Evolutionary conservation across 1,284 basidiomycete species (phyloP).

Genomic region (Cerrena zonata): DNA sequence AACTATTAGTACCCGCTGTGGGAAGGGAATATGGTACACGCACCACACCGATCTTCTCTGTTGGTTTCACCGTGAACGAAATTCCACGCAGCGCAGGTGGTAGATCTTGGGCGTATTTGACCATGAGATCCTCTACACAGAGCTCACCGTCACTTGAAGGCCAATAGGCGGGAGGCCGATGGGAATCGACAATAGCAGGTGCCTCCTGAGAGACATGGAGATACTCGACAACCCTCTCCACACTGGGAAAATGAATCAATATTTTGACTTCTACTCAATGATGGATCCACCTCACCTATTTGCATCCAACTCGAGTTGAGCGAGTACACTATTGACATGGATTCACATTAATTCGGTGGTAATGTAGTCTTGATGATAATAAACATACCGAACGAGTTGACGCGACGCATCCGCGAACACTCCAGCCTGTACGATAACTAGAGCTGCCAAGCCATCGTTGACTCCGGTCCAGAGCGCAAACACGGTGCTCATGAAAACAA

Average conservation of each 20-base stretch:
- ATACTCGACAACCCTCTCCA: constrained; percentile 82
- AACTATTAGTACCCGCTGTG: background rate
- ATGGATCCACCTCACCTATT: constrained; percentile 5
- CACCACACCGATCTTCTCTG: constrained; percentile 75
- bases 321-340: constrained; percentile 41
- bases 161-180: constrained; percentile 71
- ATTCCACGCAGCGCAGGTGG: constrained; percentile 66
- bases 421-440: constrained; percentile 74
- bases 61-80: constrained; percentile 64
- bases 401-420: constrained; percentile 66
- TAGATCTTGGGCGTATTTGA: constrained; percentile 71
- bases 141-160: constrained; percentile 58
- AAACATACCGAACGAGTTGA: constrained; percentile 53
- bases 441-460: constrained; percentile 67
- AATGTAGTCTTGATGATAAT: no score
- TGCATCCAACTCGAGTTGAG: constrained; percentile 59
- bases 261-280: background rate
- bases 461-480: constrained; percentile 67
- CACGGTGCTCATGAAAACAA: constrained; percentile 69
- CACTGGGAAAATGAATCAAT: constrained; percentile 51
- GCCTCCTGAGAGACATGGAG: constrained; percentile 75
- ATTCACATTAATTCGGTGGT: background rate
- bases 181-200: constrained; percentile 53
- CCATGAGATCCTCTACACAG: constrained; percentile 57
- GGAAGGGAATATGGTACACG: constrained; percentile 14